Evolutionary conservation across 2,329 filamentous ascomycete species (phyloP).

Genomic region (Delphinella strobiligena): DNA sequence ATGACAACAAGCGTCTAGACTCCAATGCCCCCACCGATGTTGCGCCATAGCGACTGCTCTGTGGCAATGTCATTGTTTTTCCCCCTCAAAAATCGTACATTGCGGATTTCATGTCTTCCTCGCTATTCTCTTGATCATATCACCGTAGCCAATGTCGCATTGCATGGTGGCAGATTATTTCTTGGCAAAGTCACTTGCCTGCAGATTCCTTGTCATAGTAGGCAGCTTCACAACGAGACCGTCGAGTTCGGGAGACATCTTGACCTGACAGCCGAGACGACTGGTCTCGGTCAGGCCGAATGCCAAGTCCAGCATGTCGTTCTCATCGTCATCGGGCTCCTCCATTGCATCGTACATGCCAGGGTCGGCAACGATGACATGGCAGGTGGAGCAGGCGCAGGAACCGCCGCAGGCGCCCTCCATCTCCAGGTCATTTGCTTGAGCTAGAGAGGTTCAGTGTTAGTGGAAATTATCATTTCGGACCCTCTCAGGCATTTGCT

Average conservation of each 20-base stretch:
- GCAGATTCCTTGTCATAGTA: conserved; percentile 88
- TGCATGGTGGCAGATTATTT: conserved; percentile 14
- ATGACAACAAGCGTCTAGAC: too few species aligned
- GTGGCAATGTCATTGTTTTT: too few species aligned
- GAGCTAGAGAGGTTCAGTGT: conserved; percentile 33
- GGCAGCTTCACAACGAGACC: conserved; percentile 77
- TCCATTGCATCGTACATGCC: conserved; percentile 38
- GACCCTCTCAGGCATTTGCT: too few species aligned
- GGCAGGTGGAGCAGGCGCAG: conserved; percentile 86
- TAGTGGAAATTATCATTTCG: not conserved
- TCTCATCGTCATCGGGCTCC: conserved; percentile 41
- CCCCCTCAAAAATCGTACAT: too few species aligned
- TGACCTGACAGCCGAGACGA: conserved; percentile 76
- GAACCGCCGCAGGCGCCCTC: conserved; percentile 92
- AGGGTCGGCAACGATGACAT: conserved; percentile 70
- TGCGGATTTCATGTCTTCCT: too few species aligned
- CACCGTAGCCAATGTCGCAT: too few species aligned
- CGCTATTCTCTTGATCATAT: too few species aligned
- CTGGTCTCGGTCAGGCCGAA: conserved; percentile 83
- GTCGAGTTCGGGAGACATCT: conserved; percentile 82
- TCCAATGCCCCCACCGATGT: too few species aligned
- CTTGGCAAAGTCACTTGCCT: conserved; percentile 73
- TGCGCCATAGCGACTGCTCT: too few species aligned
- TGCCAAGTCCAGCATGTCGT: conserved; percentile 83
- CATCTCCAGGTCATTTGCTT: conserved; percentile 93